phyloP scores from a whole-genome alignment of 2,329 filamentous ascomycete species.

The Huntiella moniliformis region DNA sequence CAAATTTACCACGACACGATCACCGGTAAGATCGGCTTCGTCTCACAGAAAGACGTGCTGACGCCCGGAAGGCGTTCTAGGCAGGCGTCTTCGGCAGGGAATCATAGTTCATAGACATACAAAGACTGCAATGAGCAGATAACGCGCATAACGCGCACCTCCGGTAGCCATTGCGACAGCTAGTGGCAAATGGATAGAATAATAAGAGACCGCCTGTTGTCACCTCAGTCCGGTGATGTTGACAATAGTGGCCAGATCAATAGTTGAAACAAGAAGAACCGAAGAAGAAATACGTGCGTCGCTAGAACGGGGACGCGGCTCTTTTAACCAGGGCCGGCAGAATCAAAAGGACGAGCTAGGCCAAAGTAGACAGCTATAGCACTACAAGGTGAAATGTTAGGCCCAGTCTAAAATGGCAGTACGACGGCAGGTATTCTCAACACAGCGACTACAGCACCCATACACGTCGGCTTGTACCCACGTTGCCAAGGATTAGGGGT shows the following conservation, averaged over 20 bases:
- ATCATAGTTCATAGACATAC: slow-evolving; percentile 32
- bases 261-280: background rate
- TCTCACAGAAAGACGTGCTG: background rate
- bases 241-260: background rate
- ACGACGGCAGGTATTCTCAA: too few relatives aligned
- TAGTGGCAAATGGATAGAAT: background rate
- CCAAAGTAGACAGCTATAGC: too few relatives aligned
- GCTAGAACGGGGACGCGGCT: slow-evolving; percentile 1
- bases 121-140: slow-evolving; percentile 65
- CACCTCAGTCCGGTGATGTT: background rate
- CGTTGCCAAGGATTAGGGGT: background rate
- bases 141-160: slow-evolving; percentile 56
- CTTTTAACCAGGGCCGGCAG: slow-evolving; percentile 6
- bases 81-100: background rate
- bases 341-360: background rate
- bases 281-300: background rate
- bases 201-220: background rate
- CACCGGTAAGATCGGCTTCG: background rate
- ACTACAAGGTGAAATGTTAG: too few relatives aligned
- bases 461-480: background rate
- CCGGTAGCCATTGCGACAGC: slow-evolving; percentile 39
- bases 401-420: too few relatives aligned
- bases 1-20: background rate
- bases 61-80: background rate
- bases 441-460: background rate